Conservation (phyloP, 73 alveolate species). For the Urostyla sp. region DNA sequence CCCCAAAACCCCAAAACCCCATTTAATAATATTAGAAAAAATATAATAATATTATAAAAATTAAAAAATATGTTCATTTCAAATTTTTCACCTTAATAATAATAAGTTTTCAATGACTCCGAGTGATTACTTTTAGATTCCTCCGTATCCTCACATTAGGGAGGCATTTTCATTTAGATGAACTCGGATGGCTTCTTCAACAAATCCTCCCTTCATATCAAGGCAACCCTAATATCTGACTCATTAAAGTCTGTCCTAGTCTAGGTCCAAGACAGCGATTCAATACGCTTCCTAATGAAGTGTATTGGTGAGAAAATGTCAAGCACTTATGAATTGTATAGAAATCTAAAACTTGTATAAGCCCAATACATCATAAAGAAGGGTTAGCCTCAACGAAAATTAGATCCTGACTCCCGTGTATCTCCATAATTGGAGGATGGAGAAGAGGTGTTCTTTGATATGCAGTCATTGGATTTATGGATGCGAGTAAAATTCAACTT, state of each 20-base stretch:
- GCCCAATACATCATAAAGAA: background rate
- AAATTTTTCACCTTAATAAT: too few relatives aligned
- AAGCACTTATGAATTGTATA: conserved; percentile 32
- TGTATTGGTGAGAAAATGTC: conserved; percentile 47
- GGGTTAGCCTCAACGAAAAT: background rate
- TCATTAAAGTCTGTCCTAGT: conserved; percentile 11
- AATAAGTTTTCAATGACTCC: conserved; percentile 37
- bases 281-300: background rate
- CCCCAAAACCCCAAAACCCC: too few relatives aligned
- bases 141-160: conserved; percentile 12
- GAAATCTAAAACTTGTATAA: conserved; percentile 5
- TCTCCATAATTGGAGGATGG: conserved; percentile 1
- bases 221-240: conserved; percentile 48
- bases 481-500: conserved; percentile 15
- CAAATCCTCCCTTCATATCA: conserved; percentile 30
- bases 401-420: background rate
- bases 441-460: conserved; percentile 41
- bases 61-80: too few relatives aligned
- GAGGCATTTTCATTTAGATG: conserved; percentile 30
- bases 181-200: conserved; percentile 40
- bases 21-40: too few relatives aligned
- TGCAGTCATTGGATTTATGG: conserved; percentile 40
- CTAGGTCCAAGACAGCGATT: conserved; percentile 16
- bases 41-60: too few relatives aligned
- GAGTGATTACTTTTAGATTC: background rate